Evolutionary conservation across 306 rosid species (phyloP).

Genomic region (Lotus japonicus): DNA sequence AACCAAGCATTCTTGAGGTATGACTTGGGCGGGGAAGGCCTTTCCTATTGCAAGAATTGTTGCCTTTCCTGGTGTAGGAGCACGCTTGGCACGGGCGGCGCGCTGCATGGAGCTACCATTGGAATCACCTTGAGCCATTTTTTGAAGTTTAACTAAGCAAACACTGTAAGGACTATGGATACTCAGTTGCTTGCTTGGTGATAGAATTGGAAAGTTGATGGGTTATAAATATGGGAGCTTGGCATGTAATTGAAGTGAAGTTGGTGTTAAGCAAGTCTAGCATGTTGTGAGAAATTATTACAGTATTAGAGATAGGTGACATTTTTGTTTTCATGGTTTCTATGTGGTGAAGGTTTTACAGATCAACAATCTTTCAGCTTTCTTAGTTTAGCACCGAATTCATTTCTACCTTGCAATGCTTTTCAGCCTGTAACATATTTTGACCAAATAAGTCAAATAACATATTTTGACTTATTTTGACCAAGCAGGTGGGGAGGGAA

Average conservation of each 20-base stretch:
- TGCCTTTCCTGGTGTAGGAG: constrained; percentile 66
- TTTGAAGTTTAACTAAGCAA: neutral
- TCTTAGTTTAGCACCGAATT: constrained; percentile 22
- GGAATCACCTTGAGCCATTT: constrained; percentile 50
- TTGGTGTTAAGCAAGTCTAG: constrained; percentile 50
- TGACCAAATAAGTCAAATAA: neutral
- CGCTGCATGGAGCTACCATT: constrained; percentile 20
- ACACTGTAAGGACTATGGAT: constrained; percentile 2
- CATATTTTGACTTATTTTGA: neutral
- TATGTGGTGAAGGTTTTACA: constrained; percentile 32
- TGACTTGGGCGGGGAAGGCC: constrained; percentile 79
- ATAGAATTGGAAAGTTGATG: neutral
- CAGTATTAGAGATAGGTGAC: constrained; percentile 34
- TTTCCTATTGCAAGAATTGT: constrained; percentile 85
- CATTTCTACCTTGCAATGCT: constrained; percentile 25
- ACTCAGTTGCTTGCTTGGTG: constrained; percentile 24
- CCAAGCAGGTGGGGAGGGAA: too few relatives aligned
- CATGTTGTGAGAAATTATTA: constrained; percentile 41
- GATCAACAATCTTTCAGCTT: constrained; percentile 31
- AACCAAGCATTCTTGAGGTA: constrained; percentile 93
- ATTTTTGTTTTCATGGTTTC: constrained; percentile 31
- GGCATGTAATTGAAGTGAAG: constrained; percentile 40
- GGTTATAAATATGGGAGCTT: constrained; percentile 35
- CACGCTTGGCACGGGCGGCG: constrained; percentile 28
- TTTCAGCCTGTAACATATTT: neutral